Percentiles rank a stretch among this genome's conserved stretches.
Evolutionary conservation across 2,329 filamentous ascomycete species (phyloP).

Genomic region (Sporothrix protearum): DNA sequence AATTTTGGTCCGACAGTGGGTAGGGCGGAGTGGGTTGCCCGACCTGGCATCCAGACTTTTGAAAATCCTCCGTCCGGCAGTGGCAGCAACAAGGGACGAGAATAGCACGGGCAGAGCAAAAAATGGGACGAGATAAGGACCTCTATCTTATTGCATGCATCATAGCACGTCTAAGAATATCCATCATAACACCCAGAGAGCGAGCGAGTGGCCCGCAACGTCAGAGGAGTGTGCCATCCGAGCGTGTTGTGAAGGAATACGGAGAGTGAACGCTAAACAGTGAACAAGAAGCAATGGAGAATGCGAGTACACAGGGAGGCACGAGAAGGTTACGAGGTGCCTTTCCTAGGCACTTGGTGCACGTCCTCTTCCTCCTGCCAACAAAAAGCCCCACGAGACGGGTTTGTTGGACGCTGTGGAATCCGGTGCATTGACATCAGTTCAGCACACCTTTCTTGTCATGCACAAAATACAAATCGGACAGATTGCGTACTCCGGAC

Average conservation of each 20-base stretch:
- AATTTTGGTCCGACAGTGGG: not conserved
- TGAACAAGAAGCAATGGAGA: not conserved
- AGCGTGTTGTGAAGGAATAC: not conserved
- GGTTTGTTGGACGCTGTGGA: not conserved
- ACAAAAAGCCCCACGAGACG: not conserved
- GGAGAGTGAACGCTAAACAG: not conserved
- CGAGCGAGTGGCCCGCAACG: not conserved
- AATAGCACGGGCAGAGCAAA: not conserved
- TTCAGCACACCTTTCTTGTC: not conserved
- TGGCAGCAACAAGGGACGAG: conserved; percentile 1
- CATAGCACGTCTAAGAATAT: not conserved
- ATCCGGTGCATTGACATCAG: conserved; percentile 7
- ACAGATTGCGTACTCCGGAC: not conserved
- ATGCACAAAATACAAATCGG: not conserved
- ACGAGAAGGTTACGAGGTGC: not conserved
- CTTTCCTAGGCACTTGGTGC: not conserved
- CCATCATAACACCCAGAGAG: not conserved
- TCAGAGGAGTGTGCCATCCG: not conserved
- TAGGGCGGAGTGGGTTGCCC: not conserved
- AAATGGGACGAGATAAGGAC: not conserved
- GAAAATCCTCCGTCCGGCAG: not conserved
- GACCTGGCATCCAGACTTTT: not conserved
- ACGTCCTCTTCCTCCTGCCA: not conserved
- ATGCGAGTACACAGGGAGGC: not conserved
- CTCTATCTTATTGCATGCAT: not conserved